Evolutionary conservation across 345 rosid species (phyloP).

Genomic region (Cardamine occulta): DNA sequence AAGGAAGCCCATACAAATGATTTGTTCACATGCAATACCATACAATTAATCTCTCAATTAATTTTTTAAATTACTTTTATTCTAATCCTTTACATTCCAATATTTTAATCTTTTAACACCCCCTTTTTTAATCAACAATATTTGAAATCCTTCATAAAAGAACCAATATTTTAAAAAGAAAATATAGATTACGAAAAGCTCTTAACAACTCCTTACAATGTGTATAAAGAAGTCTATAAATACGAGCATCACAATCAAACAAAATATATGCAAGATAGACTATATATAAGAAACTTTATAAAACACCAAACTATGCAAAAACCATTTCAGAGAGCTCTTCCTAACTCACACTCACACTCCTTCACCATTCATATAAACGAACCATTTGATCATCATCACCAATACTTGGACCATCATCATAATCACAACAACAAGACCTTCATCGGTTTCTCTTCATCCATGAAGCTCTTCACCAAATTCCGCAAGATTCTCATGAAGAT

Average conservation of each 20-base stretch:
- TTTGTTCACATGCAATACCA: slow-evolving; percentile 62
- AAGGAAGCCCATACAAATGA: slow-evolving; percentile 71
- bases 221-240: slow-evolving; percentile 32
- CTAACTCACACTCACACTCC: slow-evolving; percentile 26
- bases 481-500: slow-evolving; percentile 71
- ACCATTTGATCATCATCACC: slow-evolving; percentile 24
- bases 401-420: slow-evolving; percentile 8
- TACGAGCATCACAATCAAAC: slow-evolving; percentile 33
- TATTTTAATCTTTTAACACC: background rate
- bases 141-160: background rate
- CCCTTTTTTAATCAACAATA: background rate
- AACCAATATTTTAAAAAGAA: background rate
- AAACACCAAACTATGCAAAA: slow-evolving; percentile 37
- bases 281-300: slow-evolving; percentile 24
- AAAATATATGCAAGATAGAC: slow-evolving; percentile 29
- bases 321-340: slow-evolving; percentile 30
- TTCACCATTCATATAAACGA: slow-evolving; percentile 51
- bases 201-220: slow-evolving; percentile 18
- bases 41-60: slow-evolving; percentile 36
- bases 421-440: slow-evolving; percentile 33
- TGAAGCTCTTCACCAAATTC: slow-evolving; percentile 75
- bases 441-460: slow-evolving; percentile 50
- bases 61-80: background rate
- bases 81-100: background rate
- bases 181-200: slow-evolving; percentile 6